Evolutionary conservation across 1,284 basidiomycete species (phyloP).

Genomic region (Puccinia horiana): DNA sequence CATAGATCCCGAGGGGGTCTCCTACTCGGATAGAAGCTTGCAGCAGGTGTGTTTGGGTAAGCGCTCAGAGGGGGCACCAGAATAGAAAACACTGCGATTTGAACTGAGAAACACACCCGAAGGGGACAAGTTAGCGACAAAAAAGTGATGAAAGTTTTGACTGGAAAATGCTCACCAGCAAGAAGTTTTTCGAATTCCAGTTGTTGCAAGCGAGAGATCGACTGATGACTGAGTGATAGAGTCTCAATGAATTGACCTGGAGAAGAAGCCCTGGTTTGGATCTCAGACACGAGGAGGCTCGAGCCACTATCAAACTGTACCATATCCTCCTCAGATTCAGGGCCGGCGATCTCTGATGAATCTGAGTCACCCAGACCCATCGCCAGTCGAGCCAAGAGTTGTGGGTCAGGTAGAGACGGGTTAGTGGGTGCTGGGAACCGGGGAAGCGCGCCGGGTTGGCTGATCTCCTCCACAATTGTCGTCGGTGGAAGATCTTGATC

Average conservation of each 20-base stretch:
- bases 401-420: constrained; percentile 41
- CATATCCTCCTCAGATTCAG: constrained; percentile 3
- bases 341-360: background rate
- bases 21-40: constrained; percentile 70
- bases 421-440: constrained; percentile 43
- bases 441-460: constrained; percentile 41
- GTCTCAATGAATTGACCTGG: constrained; percentile 71
- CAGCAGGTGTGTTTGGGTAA: constrained; percentile 58
- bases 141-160: no score
- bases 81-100: constrained; percentile 77
- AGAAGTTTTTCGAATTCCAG: constrained; percentile 79
- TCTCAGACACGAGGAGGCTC: constrained; percentile 55
- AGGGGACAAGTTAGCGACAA: constrained; percentile 32
- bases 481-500: background rate
- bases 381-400: constrained; percentile 42
- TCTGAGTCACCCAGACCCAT: constrained; percentile 38
- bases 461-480: background rate
- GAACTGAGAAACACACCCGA: constrained; percentile 65
- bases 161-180: constrained; percentile 66
- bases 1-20: constrained; percentile 78
- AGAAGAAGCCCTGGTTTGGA: constrained; percentile 72
- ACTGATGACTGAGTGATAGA: constrained; percentile 66
- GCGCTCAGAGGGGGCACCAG: constrained; percentile 63
- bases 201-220: constrained; percentile 68
- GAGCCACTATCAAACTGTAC: constrained; percentile 50